Evolutionary conservation across 2,329 filamentous ascomycete genomes (phyloP).

Genomic region (Alternaria novae-zelandiae): DNA sequence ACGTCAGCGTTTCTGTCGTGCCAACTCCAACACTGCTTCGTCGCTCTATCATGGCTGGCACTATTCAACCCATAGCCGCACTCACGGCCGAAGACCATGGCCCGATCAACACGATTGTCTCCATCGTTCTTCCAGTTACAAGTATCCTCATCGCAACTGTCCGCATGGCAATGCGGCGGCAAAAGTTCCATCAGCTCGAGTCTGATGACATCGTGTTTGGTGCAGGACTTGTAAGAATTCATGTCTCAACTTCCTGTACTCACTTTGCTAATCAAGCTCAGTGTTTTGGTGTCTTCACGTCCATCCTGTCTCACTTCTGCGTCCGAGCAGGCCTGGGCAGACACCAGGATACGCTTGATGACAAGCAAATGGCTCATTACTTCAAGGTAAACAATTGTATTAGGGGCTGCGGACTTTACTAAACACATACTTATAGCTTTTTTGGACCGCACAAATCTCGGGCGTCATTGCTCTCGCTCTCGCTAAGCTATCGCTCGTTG

Average conservation of each 20-base stretch:
- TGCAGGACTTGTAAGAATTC: not conserved
- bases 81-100: constrained; percentile 9
- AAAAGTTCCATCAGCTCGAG: constrained; percentile 3
- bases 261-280: not conserved
- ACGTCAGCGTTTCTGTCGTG: not conserved
- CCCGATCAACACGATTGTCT: constrained; percentile 9
- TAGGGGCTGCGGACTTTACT: not conserved
- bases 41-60: not conserved
- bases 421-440: not conserved
- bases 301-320: constrained; percentile 2
- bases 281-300: constrained; percentile 3
- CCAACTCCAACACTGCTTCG: not conserved
- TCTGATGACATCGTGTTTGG: constrained; percentile 1
- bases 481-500: constrained; percentile 12
- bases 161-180: not conserved
- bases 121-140: constrained; percentile 9
- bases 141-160: constrained; percentile 8
- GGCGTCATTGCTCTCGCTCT: constrained; percentile 9
- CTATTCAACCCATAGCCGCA: not conserved
- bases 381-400: constrained; percentile 12
- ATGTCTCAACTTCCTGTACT: not conserved
- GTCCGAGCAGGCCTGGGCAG: constrained; percentile 4
- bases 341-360: constrained; percentile 3
- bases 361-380: constrained; percentile 5
- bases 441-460: constrained; percentile 11